Evolutionary conservation across 2,329 filamentous ascomycete species (phyloP).

Genomic region (Podosphaera fusca): DNA sequence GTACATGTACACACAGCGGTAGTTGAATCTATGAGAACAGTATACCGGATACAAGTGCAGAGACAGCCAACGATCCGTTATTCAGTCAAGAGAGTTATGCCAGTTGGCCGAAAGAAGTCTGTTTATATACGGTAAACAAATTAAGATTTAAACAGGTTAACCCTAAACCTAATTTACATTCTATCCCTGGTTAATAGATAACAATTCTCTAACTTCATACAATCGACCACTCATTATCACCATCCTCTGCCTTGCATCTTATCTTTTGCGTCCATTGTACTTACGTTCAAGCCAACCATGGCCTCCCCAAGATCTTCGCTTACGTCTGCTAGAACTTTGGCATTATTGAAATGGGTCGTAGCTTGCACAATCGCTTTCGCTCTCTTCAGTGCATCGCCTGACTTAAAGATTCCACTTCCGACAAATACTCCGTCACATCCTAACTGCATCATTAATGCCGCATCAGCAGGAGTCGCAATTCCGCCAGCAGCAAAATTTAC

Average conservation of each 20-base stretch:
- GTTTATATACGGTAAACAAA: too few species aligned
- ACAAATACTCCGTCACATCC: conserved; percentile 97
- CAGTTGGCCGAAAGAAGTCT: too few species aligned
- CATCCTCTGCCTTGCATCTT: conserved; percentile 72
- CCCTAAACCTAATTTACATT: too few species aligned
- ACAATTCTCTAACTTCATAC: too few species aligned
- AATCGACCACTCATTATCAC: conserved; percentile 23
- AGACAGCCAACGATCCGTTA: too few species aligned
- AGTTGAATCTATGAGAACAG: too few species aligned
- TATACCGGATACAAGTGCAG: too few species aligned
- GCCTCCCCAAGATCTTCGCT: conserved; percentile 84
- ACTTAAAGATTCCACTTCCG: conserved; percentile 93
- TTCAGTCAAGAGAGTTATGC: too few species aligned
- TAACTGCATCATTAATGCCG: conserved; percentile 96
- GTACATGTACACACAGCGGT: too few species aligned
- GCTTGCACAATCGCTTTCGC: conserved; percentile 90
- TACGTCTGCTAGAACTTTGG: conserved; percentile 66
- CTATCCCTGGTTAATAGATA: too few species aligned
- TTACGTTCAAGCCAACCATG: conserved; percentile 88
- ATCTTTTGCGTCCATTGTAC: conserved; percentile 51
- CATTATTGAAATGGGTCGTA: conserved; percentile 71
- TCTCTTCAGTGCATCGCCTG: conserved; percentile 67
- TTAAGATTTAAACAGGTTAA: too few species aligned
- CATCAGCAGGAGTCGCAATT: conserved; percentile 95
- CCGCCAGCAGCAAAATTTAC: conserved; percentile 98